Evolutionary conservation across 1,284 basidiomycete species (phyloP), one percentile per base, ranked within the genome.

Genomic region (Golubevia pallescens): DNA sequence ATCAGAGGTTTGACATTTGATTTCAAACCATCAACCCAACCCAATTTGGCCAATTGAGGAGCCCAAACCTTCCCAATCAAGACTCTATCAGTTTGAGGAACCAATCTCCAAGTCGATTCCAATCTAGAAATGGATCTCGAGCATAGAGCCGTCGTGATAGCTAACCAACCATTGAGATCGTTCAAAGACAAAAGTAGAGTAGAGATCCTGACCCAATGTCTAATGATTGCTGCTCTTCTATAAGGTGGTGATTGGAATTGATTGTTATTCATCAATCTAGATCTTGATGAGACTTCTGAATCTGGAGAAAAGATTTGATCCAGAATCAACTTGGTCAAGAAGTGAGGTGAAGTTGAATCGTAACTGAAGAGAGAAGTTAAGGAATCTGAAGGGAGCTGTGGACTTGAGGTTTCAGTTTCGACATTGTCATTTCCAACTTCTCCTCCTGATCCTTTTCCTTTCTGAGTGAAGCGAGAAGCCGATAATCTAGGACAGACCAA

Each of bases 171-270:
- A 0, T 75, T 72, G 2, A 80, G 20, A 55, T 84, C 80, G 19
- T 74, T 71, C 3, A 73, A 60, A 2, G 62, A 68, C 24, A 74
- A 68, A 6, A 81, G 67, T 54, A 69, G 75, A 5, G 68, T 71
- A n/a, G 71, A 79, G 58, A 84, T 63, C 24, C 75, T 73, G 42
- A 80, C 78, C 82, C 82, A 85, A 52, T 84, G 82, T 28, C 74
- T 70, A 28, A 85, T 70, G 20, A 85, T 63, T 4, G 71, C 66
- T 14, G 77, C 82, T 23, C 80, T 77, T 38, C 24, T 21, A 6
- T 21, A 7, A 32, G 54, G 54, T 56, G 54, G 24, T 6, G 5
- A 56, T 21, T 28, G 20, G 7, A 32, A 7, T 21, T 56, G 54
- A 56, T 5, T 7, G 5, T 38, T 38, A 5, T 10, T 10, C 34